Base-by-base conservation (phyloP, 176 grass and related monocot species). In the barley (Hordeum vulgare) region DNA sequence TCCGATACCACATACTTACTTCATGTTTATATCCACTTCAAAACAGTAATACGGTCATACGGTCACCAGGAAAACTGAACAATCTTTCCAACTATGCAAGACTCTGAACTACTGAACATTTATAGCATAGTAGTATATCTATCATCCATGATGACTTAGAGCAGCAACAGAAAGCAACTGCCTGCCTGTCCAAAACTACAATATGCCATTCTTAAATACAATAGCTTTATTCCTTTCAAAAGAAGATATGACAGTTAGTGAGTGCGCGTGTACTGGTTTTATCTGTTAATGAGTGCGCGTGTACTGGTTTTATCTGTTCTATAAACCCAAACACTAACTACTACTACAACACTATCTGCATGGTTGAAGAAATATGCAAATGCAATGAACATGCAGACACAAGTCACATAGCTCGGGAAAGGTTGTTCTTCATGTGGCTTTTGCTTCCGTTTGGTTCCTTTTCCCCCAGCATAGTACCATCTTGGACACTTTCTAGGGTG, bases 151-250 rank as follows among this genome's bases (percentile, higher is more conserved):
- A 83, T 36, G 61, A 41, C 45, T 27, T 84, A 14, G 64, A 61
- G 39, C 68, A 53, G 47, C 75, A 80, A 61, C n/a, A 62, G n/a
- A 80, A 84, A 71, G 40, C 61, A 80, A 86, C 53, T 70, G 29
- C 54, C 7, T 61, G 29, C 47, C 57, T 51, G 14, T 59, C 77
- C 67, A 31, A 90, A 84, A 61, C 39, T 71, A 56, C 25, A 40
- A 79, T 53, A 23, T 67, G 47, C 3, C 14, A 57, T 82, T 72
- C 47, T 42, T 58, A 66, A 63, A 74, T 36, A 45, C 71, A 29
- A 82, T 53, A 44, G 42, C 7, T 17, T 8, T 44, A 77, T 42
- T 9, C 15, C 40, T 69, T 25, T 27, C 20, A 8, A 62, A 76
- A 85, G 24, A 77, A 44, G 10, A 44, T 57, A 65, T 13, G 35